These are phyloP conservation scores for Globisporangium viniferum DNA, from an alignment of 352 stramenopile genomes.

Conservation along the genomic window DNA sequence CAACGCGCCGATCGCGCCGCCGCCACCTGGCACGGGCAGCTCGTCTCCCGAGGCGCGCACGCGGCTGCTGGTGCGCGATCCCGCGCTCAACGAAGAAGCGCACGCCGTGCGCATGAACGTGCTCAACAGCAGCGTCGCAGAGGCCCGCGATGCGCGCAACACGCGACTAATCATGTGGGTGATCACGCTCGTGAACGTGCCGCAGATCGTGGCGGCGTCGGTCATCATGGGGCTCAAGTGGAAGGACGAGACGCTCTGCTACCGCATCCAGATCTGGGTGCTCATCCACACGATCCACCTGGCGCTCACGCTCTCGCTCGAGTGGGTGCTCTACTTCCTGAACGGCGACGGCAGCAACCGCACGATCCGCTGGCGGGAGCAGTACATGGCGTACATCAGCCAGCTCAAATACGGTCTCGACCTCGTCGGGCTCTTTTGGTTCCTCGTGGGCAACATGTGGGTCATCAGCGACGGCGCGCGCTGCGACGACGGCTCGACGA, in stretches of 20 bases:
- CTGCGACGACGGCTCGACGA: constrained; percentile 69
- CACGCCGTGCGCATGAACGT: constrained; percentile 82
- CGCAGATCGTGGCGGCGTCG: constrained; percentile 59
- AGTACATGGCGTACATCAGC: constrained; percentile 65
- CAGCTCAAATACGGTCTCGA: constrained; percentile 83
- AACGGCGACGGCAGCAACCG: constrained; percentile 52
- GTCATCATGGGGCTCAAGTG: constrained; percentile 69
- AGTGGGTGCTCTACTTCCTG: constrained; percentile 79
- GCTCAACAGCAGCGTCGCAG: constrained; percentile 79
- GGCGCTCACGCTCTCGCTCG: constrained; percentile 58
- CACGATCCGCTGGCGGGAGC: constrained; percentile 55
- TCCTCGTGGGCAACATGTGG: constrained; percentile 88
- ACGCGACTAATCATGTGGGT: constrained; percentile 78
- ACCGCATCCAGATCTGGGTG: constrained; percentile 83
- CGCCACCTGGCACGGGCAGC: not conserved
- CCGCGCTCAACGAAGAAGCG: constrained; percentile 45
- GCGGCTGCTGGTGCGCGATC: constrained; percentile 31
- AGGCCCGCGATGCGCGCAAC: constrained; percentile 75
- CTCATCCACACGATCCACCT: constrained; percentile 74
- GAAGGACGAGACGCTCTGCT: constrained; percentile 67
- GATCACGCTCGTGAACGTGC: constrained; percentile 72
- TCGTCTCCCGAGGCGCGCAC: constrained; percentile 24
- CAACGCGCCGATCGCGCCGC: not conserved
- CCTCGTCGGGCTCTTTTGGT: constrained; percentile 79
- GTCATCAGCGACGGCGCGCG: constrained; percentile 81